Percentiles rank a stretch among this genome's conserved stretches.
phyloP scores from a whole-genome alignment of 192 early-diverging fungal species.

The Obelidium mucronatum region DNA sequence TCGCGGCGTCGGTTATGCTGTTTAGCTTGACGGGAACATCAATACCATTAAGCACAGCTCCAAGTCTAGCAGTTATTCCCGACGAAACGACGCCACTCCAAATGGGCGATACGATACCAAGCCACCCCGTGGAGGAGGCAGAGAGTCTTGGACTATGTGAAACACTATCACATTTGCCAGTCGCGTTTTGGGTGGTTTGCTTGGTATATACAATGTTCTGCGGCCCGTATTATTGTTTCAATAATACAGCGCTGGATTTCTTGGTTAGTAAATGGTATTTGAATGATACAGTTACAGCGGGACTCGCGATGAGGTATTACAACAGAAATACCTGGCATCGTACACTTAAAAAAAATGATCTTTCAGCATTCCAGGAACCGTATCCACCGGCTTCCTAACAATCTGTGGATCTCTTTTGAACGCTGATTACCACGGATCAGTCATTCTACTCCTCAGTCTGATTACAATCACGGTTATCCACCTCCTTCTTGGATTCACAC shows the following conservation, averaged over 20 bases:
- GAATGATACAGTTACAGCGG: conserved; percentile 55
- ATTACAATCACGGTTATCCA: conserved; percentile 58
- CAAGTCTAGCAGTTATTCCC: not conserved
- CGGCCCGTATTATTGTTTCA: conserved; percentile 63
- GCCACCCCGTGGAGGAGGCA: not conserved
- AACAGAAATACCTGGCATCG: no score
- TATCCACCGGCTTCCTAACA: conserved; percentile 44
- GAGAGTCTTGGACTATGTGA: no score
- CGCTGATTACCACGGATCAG: not conserved
- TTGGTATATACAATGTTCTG: conserved; percentile 55
- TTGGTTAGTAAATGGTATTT: conserved; percentile 64
- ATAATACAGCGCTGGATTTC: conserved; percentile 63
- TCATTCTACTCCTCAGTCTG: conserved; percentile 56
- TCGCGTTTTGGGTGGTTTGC: conserved; percentile 61
- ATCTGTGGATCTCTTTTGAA: not conserved
- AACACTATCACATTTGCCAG: conserved; percentile 37
- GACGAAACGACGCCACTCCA: not conserved
- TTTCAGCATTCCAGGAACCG: conserved; percentile 10
- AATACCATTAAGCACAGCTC: no score
- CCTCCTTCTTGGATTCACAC: conserved; percentile 58
- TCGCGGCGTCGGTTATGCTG: conserved; percentile 19
- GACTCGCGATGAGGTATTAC: conserved; percentile 57
- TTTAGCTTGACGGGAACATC: conserved; percentile 28
- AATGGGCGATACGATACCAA: not conserved
- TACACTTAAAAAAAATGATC: not conserved